Percentiles rank a stretch among this genome's conserved stretches.
Evolutionary conservation across 2,329 filamentous ascomycete genomes (phyloP).

Genomic region (Neofusicoccum sp.): DNA sequence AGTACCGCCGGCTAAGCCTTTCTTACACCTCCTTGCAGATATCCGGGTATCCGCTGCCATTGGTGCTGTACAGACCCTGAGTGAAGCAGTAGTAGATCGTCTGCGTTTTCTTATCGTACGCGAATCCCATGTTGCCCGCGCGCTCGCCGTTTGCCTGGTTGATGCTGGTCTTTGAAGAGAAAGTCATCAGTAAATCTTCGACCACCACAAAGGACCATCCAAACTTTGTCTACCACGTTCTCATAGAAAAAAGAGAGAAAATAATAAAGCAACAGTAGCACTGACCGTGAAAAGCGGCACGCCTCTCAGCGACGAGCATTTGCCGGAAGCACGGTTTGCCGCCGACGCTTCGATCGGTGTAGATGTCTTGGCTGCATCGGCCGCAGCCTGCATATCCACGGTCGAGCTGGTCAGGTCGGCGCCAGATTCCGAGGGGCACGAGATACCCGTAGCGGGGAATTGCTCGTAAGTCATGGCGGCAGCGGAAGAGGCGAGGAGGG

Average conservation of each 20-base stretch:
- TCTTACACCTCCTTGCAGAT: not conserved
- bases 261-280: not conserved
- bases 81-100: not conserved
- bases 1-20: too few species aligned
- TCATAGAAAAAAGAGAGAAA: not conserved
- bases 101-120: not conserved
- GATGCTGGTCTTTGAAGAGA: not conserved
- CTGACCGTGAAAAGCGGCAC: not conserved
- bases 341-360: not conserved
- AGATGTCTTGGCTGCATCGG: not conserved
- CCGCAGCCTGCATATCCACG: not conserved
- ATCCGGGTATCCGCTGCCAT: not conserved
- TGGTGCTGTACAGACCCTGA: not conserved
- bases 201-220: too few species aligned
- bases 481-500: not conserved
- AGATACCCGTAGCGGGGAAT: not conserved
- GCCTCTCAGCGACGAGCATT: not conserved
- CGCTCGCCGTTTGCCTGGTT: not conserved
- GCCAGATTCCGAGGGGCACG: not conserved
- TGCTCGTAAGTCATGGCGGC: not conserved
- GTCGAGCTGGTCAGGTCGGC: not conserved
- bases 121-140: not conserved
- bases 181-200: not conserved
- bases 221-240: not conserved
- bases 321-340: not conserved